These are phyloP conservation scores for Leishmania aethiopica DNA, from an alignment of 208 protist species.

Conservation along the genomic window DNA sequence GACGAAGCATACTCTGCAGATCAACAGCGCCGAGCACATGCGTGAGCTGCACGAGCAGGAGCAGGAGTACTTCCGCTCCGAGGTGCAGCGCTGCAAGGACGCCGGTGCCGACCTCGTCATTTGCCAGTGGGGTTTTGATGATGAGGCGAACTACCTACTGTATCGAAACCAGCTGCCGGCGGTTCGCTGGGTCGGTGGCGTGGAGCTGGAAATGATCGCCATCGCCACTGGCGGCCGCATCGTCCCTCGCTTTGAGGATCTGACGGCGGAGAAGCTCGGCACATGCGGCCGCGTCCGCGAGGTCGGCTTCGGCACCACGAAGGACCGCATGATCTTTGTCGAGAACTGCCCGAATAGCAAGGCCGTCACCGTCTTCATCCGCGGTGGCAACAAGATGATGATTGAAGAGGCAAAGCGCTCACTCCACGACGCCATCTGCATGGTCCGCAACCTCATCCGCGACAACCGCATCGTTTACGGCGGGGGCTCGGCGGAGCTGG, in stretches of 20 bases:
- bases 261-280: conserved; percentile 97
- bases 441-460: conserved; percentile 99
- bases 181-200: conserved; percentile 99
- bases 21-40: conserved; percentile 96
- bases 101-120: conserved; percentile 98
- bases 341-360: conserved; percentile 98
- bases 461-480: conserved; percentile 99
- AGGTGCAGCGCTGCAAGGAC: conserved; percentile 95
- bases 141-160: conserved; percentile 99
- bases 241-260: conserved; percentile 99
- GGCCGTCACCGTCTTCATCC: conserved; percentile 99
- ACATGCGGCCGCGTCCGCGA: conserved; percentile 90
- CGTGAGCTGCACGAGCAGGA: conserved; percentile 96
- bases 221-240: conserved; percentile 99
- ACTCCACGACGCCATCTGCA: conserved; percentile 99
- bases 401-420: conserved; percentile 99
- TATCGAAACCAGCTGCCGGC: conserved; percentile 99
- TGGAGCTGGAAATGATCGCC: conserved; percentile 99
- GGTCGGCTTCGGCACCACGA: conserved; percentile 97
- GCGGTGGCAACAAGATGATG: conserved; percentile 99
- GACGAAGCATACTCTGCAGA: conserved; percentile 99
- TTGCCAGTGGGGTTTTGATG: conserved; percentile 99
- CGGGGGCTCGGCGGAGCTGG: conserved; percentile 99
- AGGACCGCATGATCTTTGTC: conserved; percentile 99
- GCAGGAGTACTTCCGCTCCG: conserved; percentile 98